These are phyloP conservation scores for Lipomyces starkeyi DNA, from an alignment of 805 yeast genomes.

Conservation along the genomic window DNA sequence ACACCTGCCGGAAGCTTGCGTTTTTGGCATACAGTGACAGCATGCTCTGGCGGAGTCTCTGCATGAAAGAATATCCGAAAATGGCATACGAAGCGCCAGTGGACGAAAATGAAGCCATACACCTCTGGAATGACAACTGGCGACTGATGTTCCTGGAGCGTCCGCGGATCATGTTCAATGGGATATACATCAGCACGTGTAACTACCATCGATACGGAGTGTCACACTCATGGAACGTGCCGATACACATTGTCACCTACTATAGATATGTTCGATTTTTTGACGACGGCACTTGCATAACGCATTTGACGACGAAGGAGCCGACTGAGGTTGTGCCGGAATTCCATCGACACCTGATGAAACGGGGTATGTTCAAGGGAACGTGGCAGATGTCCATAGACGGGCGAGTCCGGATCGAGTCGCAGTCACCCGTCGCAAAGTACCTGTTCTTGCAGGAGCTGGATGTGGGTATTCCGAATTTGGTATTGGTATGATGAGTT, in stretches of 20 bases:
- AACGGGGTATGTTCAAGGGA: slow-evolving; percentile 37
- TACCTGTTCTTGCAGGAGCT: slow-evolving; percentile 31
- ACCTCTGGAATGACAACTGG: slow-evolving; percentile 45
- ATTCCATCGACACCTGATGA: slow-evolving; percentile 46
- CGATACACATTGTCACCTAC: slow-evolving; percentile 83
- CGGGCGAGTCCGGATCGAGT: slow-evolving; percentile 31
- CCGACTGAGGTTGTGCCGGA: slow-evolving; percentile 71
- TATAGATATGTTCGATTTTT: slow-evolving; percentile 83
- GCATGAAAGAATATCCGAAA: slow-evolving; percentile 39
- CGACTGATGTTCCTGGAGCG: slow-evolving; percentile 62
- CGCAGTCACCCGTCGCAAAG: slow-evolving; percentile 37
- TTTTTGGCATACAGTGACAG: slow-evolving; percentile 38
- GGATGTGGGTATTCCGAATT: slow-evolving; percentile 45
- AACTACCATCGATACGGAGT: slow-evolving; percentile 87
- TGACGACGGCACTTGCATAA: slow-evolving; percentile 75
- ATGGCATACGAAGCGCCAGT: slow-evolving; percentile 40
- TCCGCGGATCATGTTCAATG: slow-evolving; percentile 80
- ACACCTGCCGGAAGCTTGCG: slow-evolving; percentile 40
- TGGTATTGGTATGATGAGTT: neutral
- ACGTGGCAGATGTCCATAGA: slow-evolving; percentile 35
- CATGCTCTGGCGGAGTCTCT: slow-evolving; percentile 41
- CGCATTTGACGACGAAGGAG: slow-evolving; percentile 71
- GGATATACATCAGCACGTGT: slow-evolving; percentile 84
- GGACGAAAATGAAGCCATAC: slow-evolving; percentile 32
- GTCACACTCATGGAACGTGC: slow-evolving; percentile 68